Conservation (phyloP, 2,329 filamentous ascomycete genomes). For the Colletotrichum sp. region DNA sequence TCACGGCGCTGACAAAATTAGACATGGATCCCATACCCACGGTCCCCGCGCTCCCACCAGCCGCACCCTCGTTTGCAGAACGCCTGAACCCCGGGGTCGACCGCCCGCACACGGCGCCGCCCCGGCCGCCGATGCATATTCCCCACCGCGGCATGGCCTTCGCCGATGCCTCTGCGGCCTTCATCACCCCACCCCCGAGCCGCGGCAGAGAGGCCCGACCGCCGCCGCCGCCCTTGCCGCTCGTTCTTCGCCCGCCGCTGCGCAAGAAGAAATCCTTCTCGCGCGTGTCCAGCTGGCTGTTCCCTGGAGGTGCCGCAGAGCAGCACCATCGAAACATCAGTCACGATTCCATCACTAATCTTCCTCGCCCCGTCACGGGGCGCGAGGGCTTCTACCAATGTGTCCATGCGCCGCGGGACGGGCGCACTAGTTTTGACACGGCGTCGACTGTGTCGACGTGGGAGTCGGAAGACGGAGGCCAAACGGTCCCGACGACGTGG, state of each 20-base stretch:
- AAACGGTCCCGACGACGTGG: slow-evolving; percentile 52
- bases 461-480: slow-evolving; percentile 49
- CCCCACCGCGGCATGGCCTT: slow-evolving; percentile 31
- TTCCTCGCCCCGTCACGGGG: slow-evolving; percentile 54
- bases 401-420: slow-evolving; percentile 40
- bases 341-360: slow-evolving; percentile 59
- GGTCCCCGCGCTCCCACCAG: slow-evolving; percentile 61
- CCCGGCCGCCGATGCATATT: slow-evolving; percentile 37
- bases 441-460: slow-evolving; percentile 55
- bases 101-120: slow-evolving; percentile 36
- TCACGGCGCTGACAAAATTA: slow-evolving; percentile 24
- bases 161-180: slow-evolving; percentile 34
- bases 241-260: slow-evolving; percentile 63
- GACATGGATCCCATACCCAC: slow-evolving; percentile 58
- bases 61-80: slow-evolving; percentile 63
- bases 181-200: slow-evolving; percentile 31
- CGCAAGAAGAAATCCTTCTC: slow-evolving; percentile 73
- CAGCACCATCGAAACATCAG: slow-evolving; percentile 43
- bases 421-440: slow-evolving; percentile 49
- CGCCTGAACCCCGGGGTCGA: slow-evolving; percentile 51
- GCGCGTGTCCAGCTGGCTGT: slow-evolving; percentile 65
- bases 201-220: slow-evolving; percentile 37
- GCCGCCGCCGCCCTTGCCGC: slow-evolving; percentile 60
- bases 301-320: slow-evolving; percentile 38
- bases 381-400: slow-evolving; percentile 65